Conservation (phyloP, 2,329 filamentous ascomycete species). For the Fusarium goolgardi region DNA sequence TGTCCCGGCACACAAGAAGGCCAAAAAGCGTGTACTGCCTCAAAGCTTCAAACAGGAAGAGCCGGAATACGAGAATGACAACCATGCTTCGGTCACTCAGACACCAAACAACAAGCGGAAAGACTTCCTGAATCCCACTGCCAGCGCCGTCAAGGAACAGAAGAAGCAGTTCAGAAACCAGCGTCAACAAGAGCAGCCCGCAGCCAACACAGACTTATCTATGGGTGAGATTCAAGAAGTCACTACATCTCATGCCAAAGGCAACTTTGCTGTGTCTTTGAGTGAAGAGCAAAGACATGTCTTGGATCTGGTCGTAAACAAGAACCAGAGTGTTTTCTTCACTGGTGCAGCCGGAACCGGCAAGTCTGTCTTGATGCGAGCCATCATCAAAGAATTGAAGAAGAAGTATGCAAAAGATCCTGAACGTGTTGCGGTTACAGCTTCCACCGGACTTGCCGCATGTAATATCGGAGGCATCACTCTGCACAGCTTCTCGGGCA, state of each 20-base stretch:
- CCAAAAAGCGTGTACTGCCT: conserved; percentile 75
- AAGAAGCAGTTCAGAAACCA: conserved; percentile 78
- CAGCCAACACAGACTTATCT: conserved; percentile 50
- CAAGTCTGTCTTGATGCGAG: conserved; percentile 94
- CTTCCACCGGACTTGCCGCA: conserved; percentile 93
- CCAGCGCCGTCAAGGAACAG: conserved; percentile 66
- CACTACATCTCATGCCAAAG: conserved; percentile 46
- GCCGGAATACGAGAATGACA: conserved; percentile 51
- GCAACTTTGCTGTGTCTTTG: conserved; percentile 70
- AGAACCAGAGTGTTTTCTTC: conserved; percentile 93
- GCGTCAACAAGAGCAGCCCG: conserved; percentile 54
- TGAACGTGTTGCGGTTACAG: conserved; percentile 90
- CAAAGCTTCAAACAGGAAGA: conserved; percentile 53
- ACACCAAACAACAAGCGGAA: conserved; percentile 46
- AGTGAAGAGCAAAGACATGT: conserved; percentile 90
- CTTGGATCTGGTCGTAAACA: conserved; percentile 81
- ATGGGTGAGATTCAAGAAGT: conserved; percentile 56
- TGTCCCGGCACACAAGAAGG: conserved; percentile 48
- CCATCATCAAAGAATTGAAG: conserved; percentile 85
- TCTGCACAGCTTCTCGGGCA: conserved; percentile 91
- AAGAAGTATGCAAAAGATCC: conserved; percentile 80
- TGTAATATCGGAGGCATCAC: conserved; percentile 98
- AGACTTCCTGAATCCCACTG: conserved; percentile 44
- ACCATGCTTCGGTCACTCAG: conserved; percentile 23
- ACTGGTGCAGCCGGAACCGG: conserved; percentile 96